Base-by-base conservation (phyloP, 345 rosid species). In the Iberis pinnata region DNA sequence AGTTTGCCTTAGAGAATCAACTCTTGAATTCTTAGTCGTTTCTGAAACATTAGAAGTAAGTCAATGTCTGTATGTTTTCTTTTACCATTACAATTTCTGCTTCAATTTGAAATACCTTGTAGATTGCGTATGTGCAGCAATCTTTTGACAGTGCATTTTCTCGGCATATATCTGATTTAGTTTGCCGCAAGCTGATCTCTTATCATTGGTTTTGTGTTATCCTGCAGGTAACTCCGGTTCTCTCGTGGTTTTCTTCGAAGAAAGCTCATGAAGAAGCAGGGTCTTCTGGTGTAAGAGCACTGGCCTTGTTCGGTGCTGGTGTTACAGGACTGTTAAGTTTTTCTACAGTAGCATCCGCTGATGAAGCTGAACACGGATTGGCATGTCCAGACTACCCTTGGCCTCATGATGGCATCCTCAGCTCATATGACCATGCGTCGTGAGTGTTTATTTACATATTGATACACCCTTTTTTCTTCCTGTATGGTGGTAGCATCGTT, bases 381-480 rank as follows among this genome's bases (percentile, higher is more conserved):
- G 92, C 55, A 26, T 75, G 72, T 69, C 82, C 99, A 32, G 76
- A 43, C 64, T 93, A 93, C 77, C 99, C 99, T 51, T 93, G 99
- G 99, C 99, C 99, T 73, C 99, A 93, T 61, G 31, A 73, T 48
- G 99, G 99, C 70, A 93, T 93, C 61, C 89, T 93, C 20, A 86
- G 97, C 69, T 93, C 99, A 37, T 93, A 93, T 49, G 97, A 93
- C 70, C 99, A 93, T 76, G 87, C 97, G 35, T 93, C 99, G 99
- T 93, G 69, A 86, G 98, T 82, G 20, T 38, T 50, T 39, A 7
- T 29, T 20, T 47, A 27, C 19, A 9, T 32, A 24, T 40, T 24
- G 0, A 32, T 17, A 29, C 29, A 25, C 7, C 35, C n/a, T 62
- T 25, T 52, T 20, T 4, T 24, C 22, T 27, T 36, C n/a, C n/a